Percentiles rank a stretch among this genome's conserved stretches.
Conservation (phyloP, 495 filamentous ascomycete genomes). For the Penicillium daleae region DNA sequence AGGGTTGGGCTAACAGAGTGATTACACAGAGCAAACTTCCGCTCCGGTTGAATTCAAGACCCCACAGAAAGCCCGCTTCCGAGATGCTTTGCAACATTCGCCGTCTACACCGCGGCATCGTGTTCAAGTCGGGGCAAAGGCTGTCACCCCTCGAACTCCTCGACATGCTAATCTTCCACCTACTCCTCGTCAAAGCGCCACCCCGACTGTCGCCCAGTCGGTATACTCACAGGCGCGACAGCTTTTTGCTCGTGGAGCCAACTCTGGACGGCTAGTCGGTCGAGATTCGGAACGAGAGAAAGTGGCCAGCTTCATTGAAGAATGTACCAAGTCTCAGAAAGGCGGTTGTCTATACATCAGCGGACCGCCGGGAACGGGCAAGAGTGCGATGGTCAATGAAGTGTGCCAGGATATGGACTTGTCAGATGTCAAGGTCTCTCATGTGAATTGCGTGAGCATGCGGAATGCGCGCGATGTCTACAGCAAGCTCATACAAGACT, state of each 20-base stretch:
- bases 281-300: constrained; percentile 78
- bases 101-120: constrained; percentile 73
- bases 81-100: constrained; percentile 64
- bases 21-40: constrained; percentile 32
- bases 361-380: constrained; percentile 93
- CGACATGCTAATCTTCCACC: constrained; percentile 54
- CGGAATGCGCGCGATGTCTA: constrained; percentile 83
- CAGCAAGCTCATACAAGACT: constrained; percentile 67
- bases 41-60: constrained; percentile 46
- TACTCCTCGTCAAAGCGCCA: constrained; percentile 53
- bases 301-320: constrained; percentile 68
- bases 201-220: constrained; percentile 63
- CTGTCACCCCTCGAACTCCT: constrained; percentile 65
- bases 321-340: constrained; percentile 58
- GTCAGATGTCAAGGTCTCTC: constrained; percentile 62
- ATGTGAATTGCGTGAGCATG: constrained; percentile 96
- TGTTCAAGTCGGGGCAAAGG: constrained; percentile 62
- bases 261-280: constrained; percentile 77
- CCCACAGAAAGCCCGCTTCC: constrained; percentile 69
- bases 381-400: constrained; percentile 88
- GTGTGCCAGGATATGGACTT: constrained; percentile 63
- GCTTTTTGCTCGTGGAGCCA: constrained; percentile 77
- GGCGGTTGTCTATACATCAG: constrained; percentile 95
- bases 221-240: constrained; percentile 88
- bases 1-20: not conserved